Conservation (phyloP, 495 filamentous ascomycete species). For the Glonium stellatum region DNA sequence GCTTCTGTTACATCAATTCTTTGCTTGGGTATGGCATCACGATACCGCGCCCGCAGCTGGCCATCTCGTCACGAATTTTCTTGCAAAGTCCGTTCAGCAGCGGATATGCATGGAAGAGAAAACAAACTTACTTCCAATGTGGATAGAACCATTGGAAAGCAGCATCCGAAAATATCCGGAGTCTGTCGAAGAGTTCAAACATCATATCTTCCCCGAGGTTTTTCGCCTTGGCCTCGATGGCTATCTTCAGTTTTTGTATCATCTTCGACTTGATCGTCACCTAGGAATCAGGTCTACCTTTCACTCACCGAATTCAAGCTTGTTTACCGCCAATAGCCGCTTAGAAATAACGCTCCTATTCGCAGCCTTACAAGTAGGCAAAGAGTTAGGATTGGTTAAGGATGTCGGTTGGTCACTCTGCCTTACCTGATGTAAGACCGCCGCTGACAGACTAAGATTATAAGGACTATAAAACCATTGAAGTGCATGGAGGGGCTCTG, state of each 20-base stretch:
- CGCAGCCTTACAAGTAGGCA: conserved; percentile 66
- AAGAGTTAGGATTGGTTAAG: conserved; percentile 67
- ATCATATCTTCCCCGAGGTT: conserved; percentile 39
- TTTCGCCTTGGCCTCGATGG: conserved; percentile 40
- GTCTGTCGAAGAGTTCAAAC: conserved; percentile 39
- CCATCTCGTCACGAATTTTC: conserved; percentile 54
- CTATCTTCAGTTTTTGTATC: conserved; percentile 21
- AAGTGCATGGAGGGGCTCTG: conserved; percentile 25
- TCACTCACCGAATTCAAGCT: background rate
- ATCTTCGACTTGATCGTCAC: conserved; percentile 14
- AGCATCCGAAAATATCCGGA: conserved; percentile 10
- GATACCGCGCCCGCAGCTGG: conserved; percentile 60
- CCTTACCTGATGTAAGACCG: conserved; percentile 19
- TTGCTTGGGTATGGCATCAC: conserved; percentile 55
- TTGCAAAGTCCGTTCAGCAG: conserved; percentile 34
- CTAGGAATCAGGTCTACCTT: conserved; percentile 5
- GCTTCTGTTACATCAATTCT: conserved; percentile 34
- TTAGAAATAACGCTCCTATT: conserved; percentile 46
- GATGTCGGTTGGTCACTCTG: conserved; percentile 55
- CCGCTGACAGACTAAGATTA: conserved; percentile 24
- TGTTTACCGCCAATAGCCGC: conserved; percentile 26
- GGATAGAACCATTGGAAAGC: conserved; percentile 18
- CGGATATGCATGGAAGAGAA: background rate
- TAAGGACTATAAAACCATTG: conserved; percentile 5
- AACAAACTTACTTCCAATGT: conserved; percentile 7